Percentiles rank a stretch among this genome's conserved stretches.
Evolutionary conservation across 2,329 filamentous ascomycete species (phyloP).

Genomic region (Pestalotiopsis sp.): DNA sequence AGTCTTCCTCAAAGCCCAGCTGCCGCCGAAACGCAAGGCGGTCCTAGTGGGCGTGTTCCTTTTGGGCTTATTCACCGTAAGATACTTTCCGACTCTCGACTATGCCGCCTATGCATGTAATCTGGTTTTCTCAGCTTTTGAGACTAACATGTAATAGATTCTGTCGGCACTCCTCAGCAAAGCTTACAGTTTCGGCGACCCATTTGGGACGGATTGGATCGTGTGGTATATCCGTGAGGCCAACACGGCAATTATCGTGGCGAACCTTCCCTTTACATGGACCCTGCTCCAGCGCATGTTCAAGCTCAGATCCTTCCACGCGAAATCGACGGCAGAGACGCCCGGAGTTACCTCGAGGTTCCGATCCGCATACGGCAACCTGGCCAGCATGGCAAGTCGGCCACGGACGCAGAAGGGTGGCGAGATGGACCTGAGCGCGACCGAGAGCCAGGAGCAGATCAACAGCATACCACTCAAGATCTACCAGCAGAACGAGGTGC

Average conservation of each 20-base stretch:
- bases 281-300: constrained; percentile 42
- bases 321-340: constrained; percentile 29
- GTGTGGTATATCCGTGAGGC: constrained; percentile 50
- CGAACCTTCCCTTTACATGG: constrained; percentile 47
- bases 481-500: constrained; percentile 37
- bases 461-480: constrained; percentile 39
- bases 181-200: constrained; percentile 42
- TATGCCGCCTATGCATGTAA: background rate
- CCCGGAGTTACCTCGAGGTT: constrained; percentile 25
- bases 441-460: constrained; percentile 41
- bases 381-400: constrained; percentile 15
- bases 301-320: constrained; percentile 35
- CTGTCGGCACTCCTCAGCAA: constrained; percentile 52
- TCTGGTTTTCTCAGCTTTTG: background rate
- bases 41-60: constrained; percentile 50
- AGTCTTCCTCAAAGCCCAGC: constrained; percentile 49
- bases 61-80: constrained; percentile 49
- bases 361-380: constrained; percentile 26
- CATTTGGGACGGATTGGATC: constrained; percentile 41
- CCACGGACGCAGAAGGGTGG: constrained; percentile 21
- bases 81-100: constrained; percentile 18
- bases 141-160: constrained; percentile 37
- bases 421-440: constrained; percentile 21
- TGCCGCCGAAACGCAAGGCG: constrained; percentile 54
- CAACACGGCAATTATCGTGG: constrained; percentile 45